These are phyloP conservation scores for Microbotryum scabiosae DNA, from an alignment of 1,284 basidiomycete species.

Conservation along the genomic window DNA sequence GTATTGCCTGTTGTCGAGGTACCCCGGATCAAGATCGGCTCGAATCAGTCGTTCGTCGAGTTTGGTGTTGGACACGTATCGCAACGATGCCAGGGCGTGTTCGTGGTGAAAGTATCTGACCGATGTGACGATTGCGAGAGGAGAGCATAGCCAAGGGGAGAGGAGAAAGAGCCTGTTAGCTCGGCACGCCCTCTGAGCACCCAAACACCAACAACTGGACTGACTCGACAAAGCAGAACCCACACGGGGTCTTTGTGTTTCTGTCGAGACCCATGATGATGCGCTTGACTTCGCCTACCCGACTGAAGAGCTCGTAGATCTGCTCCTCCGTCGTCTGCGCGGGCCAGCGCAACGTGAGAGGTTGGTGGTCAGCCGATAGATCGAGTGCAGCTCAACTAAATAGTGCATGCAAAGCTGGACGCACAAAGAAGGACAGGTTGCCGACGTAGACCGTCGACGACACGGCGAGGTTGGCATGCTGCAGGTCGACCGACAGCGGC, in stretches of 20 bases:
- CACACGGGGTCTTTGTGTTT: slow-evolving; percentile 95
- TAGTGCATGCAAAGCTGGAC: background rate
- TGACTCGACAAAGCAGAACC: slow-evolving; percentile 94
- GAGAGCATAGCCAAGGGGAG: no score
- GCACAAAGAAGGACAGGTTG: slow-evolving; percentile 74
- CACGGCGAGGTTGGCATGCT: slow-evolving; percentile 45
- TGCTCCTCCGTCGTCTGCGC: slow-evolving; percentile 84
- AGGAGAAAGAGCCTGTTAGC: background rate
- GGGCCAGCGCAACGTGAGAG: background rate
- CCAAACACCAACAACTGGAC: slow-evolving; percentile 13
- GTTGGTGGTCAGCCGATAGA: slow-evolving; percentile 3
- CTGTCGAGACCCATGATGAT: slow-evolving; percentile 99
- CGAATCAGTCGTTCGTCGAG: slow-evolving; percentile 98
- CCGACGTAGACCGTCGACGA: slow-evolving; percentile 59
- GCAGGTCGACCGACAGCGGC: slow-evolving; percentile 36
- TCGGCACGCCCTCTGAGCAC: no score
- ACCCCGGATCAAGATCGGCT: slow-evolving; percentile 96
- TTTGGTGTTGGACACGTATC: slow-evolving; percentile 92
- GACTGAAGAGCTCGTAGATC: slow-evolving; percentile 95
- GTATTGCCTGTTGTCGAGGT: slow-evolving; percentile 93
- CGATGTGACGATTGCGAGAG: background rate
- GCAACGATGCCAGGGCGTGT: slow-evolving; percentile 86
- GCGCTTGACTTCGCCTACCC: slow-evolving; percentile 87
- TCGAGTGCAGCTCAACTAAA: background rate
- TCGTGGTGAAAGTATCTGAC: slow-evolving; percentile 77